Conservation (phyloP, 495 filamentous ascomycete species). For the Penicillium arizonense region DNA sequence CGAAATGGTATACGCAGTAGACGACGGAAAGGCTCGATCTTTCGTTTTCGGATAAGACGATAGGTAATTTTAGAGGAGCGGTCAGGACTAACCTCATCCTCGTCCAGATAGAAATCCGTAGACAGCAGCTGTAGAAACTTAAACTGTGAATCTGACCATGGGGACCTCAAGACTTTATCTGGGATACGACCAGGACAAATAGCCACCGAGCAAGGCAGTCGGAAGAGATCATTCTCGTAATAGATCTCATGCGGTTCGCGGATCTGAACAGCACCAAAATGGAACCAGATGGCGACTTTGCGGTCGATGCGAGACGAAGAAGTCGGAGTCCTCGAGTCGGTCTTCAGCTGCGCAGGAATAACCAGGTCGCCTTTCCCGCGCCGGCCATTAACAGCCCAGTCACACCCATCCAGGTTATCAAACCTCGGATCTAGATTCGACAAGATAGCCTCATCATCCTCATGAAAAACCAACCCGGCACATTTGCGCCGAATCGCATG, state of each 20-base stretch:
- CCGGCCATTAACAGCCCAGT: constrained; percentile 15
- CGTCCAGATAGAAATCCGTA: constrained; percentile 35
- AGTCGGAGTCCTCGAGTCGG: not conserved
- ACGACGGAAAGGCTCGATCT: constrained; percentile 30
- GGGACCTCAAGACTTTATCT: constrained; percentile 39
- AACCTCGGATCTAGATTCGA: constrained; percentile 20
- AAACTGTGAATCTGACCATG: constrained; percentile 43
- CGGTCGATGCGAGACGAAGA: constrained; percentile 14
- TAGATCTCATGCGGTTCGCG: constrained; percentile 21
- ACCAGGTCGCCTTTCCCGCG: constrained; percentile 33
- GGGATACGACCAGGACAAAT: constrained; percentile 31
- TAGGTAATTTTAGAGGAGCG: constrained; percentile 16
- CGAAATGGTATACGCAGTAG: constrained; percentile 31
- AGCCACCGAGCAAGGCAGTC: constrained; percentile 26
- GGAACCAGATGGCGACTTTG: constrained; percentile 37
- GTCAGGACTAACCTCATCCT: constrained; percentile 17
- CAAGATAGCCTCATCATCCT: constrained; percentile 19
- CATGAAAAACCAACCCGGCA: constrained; percentile 19
- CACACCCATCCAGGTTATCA: constrained; percentile 14
- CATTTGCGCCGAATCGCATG: constrained; percentile 32
- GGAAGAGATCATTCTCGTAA: constrained; percentile 30
- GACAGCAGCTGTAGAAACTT: constrained; percentile 40
- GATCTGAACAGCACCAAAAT: constrained; percentile 36
- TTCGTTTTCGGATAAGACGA: constrained; percentile 33
- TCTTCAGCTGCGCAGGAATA: constrained; percentile 16